Evolutionary conservation across 345 rosid species (phyloP).

Genomic region (Lepidium aucheri): DNA sequence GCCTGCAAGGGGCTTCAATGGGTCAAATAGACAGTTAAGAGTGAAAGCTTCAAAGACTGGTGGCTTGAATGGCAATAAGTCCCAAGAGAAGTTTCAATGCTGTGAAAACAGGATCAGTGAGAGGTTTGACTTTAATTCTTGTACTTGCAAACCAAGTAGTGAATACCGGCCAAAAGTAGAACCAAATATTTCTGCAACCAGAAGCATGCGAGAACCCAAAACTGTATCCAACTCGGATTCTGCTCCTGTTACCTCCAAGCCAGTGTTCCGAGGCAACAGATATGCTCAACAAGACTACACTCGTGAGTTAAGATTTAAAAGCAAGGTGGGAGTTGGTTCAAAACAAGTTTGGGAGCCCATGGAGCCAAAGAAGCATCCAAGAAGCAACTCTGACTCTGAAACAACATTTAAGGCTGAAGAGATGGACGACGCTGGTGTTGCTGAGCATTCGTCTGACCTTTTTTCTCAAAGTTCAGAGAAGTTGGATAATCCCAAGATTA

Average conservation of each 20-base stretch:
- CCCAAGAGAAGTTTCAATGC: constrained; percentile 51
- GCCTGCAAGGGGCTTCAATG: constrained; percentile 48
- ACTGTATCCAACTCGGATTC: constrained; percentile 42
- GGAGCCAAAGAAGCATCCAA: constrained; percentile 53
- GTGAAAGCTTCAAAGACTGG: constrained; percentile 39
- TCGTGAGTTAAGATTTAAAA: constrained; percentile 46
- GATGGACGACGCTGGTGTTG: constrained; percentile 21
- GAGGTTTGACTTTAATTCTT: constrained; percentile 52
- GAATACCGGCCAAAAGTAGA: constrained; percentile 56
- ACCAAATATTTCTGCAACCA: constrained; percentile 40
- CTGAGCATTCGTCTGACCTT: constrained; percentile 10
- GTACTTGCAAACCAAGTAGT: constrained; percentile 52
- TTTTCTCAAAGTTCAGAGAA: constrained; percentile 6
- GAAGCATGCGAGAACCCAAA: constrained; percentile 46
- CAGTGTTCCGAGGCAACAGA: constrained; percentile 54
- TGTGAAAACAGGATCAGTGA: constrained; percentile 37
- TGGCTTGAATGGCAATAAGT: constrained; percentile 44
- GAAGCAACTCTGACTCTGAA: constrained; percentile 60
- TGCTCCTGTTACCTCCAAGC: constrained; percentile 50
- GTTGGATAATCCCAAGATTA: constrained; percentile 21
- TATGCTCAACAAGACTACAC: constrained; percentile 42
- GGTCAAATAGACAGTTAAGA: constrained; percentile 45
- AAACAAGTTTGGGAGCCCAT: constrained; percentile 87
- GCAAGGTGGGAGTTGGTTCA: constrained; percentile 30
- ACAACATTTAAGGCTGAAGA: constrained; percentile 28